phyloP scores from a whole-genome alignment of 129 eudicot species.

The Daucus carota region DH1_v3.0 NC_030385.2:8929501-8930000 shows the following conservation, averaged over 20 bases:
- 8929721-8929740: not conserved
- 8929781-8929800: not conserved
- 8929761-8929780: not conserved
- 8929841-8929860: not conserved
- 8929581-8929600: not conserved
- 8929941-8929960: constrained; percentile 89
- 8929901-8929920: constrained; percentile 43
- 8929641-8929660: not conserved
- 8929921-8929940: constrained; percentile 96
- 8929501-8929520: not conserved
- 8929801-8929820: not conserved
- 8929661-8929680: not conserved
- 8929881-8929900: not conserved
- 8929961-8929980: constrained; percentile 79
- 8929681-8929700: no score
- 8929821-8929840: not conserved
- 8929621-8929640: not conserved
- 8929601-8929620: not conserved
- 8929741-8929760: not conserved
- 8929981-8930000: constrained; percentile 92
- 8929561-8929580: not conserved
- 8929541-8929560: not conserved
- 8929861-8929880: not conserved
- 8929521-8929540: not conserved
- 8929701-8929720: not conserved